Base-by-base conservation (phyloP, 805 yeast genomes). In the Yarrowia divulgata region DNA sequence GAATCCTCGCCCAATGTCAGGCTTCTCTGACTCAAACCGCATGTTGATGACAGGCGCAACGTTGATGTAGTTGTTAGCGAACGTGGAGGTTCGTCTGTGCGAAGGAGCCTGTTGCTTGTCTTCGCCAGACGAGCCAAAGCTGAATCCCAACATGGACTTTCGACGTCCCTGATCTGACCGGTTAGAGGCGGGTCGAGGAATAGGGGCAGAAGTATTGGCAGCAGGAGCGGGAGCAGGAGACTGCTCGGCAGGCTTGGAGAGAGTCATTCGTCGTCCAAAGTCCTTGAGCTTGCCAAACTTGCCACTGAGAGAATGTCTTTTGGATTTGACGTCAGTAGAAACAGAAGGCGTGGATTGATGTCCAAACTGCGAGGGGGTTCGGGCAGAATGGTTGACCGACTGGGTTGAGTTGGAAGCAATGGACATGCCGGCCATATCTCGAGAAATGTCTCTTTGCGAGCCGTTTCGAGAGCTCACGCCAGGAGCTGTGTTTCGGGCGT, bases 221-320 rank as follows among this genome's bases (percentile, higher is more conserved):
- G 23, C 29, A 8, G 57, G 40, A 35, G 57, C 29, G 4, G 57
- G 40, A 35, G 57, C 9, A n/a, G 32, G 32, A 18, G 58, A 7
- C 7, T 19, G 55, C 3, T 37, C 54, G 9, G 29, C 8, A 14
- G 67, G 52, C 57, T 63, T 49, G 42, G 66, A 18, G 8, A 34
- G 39, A 8, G 66, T 60, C 18, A 60, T 34, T 45, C 52, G 42
- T 13, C 66, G 66, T 18, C 66, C 66, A 23, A 60, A 60, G 52
- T 60, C 46, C 42, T 60, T 60, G 12, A 60, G 52, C 52, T 60
- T 60, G 40, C 66, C 66, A 60, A 60, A 60, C 52, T 60, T 60
- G 42, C 66, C 52, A 23, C 66, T 45, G 19, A 60, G 52, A 14
- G 66, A 60, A 19, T 43, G 50, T 60, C 66, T 32, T 35, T 60